phyloP scores from a whole-genome alignment of 208 protist genomes.

The Leishmania tropica region DNA sequence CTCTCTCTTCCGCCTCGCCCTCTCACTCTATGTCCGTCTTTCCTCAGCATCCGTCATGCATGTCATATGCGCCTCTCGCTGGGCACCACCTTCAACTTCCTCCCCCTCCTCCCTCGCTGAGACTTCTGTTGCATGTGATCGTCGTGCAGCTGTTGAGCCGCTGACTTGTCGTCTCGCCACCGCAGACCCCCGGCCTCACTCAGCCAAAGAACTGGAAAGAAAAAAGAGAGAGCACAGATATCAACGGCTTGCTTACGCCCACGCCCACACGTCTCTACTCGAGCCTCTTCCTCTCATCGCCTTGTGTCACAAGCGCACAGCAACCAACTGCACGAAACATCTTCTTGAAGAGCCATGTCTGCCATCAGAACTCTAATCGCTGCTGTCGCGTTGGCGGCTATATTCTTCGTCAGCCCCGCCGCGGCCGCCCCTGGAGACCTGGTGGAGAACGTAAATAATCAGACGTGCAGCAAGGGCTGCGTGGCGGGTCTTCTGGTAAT shows the following conservation, averaged over 20 bases:
- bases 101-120: neutral
- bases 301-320: neutral
- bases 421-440: slow-evolving; percentile 12
- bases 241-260: neutral
- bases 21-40: neutral
- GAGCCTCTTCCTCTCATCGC: neutral
- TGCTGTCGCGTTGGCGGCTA: slow-evolving; percentile 10
- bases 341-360: neutral
- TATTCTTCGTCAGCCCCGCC: slow-evolving; percentile 13
- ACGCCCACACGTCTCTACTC: neutral
- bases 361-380: slow-evolving; percentile 12
- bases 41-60: neutral
- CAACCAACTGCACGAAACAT: neutral
- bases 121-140: neutral
- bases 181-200: neutral
- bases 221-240: neutral
- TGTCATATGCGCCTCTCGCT: neutral
- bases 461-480: slow-evolving; percentile 60
- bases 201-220: neutral
- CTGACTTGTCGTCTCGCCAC: neutral
- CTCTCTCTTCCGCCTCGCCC: neutral
- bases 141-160: neutral
- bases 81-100: neutral
- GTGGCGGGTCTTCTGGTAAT: slow-evolving; percentile 51
- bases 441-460: slow-evolving; percentile 15